Conservation (phyloP, 208 protist species). For the Leishmania guyanensis region DNA sequence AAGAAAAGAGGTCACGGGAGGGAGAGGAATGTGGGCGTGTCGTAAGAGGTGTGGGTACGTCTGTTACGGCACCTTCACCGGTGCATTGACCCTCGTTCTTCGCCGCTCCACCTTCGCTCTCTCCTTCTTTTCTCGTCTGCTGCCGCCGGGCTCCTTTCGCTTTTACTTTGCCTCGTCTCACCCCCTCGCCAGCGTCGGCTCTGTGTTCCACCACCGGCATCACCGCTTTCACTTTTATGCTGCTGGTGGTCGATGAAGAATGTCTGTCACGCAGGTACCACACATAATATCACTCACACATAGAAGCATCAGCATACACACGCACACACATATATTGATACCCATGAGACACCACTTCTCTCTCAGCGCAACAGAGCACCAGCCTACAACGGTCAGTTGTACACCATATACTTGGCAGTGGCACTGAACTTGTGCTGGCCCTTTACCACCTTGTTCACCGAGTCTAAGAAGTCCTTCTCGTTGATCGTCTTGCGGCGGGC, state of each 20-base stretch:
- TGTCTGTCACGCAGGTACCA: background rate
- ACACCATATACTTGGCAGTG: slow-evolving; percentile 99
- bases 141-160: background rate
- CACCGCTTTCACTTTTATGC: background rate
- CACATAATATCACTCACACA: slow-evolving; percentile 7
- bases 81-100: background rate
- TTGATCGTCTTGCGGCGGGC: slow-evolving; percentile 98
- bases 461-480: slow-evolving; percentile 99
- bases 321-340: background rate
- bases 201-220: background rate
- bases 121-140: background rate
- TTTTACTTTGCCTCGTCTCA: background rate
- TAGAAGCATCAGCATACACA: background rate
- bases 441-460: slow-evolving; percentile 99
- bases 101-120: background rate
- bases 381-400: slow-evolving; percentile 91
- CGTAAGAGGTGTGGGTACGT: too few relatives aligned
- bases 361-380: background rate
- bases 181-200: background rate
- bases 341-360: background rate
- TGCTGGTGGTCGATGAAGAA: background rate
- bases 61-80: background rate
- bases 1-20: background rate
- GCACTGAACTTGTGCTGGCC: slow-evolving; percentile 99
- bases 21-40: too few relatives aligned